A percentile compares a stretch with the other conserved stretches of the same genome.
Conservation (phyloP, 768 basidiomycete genomes). For the Trametes maxima region DNA sequence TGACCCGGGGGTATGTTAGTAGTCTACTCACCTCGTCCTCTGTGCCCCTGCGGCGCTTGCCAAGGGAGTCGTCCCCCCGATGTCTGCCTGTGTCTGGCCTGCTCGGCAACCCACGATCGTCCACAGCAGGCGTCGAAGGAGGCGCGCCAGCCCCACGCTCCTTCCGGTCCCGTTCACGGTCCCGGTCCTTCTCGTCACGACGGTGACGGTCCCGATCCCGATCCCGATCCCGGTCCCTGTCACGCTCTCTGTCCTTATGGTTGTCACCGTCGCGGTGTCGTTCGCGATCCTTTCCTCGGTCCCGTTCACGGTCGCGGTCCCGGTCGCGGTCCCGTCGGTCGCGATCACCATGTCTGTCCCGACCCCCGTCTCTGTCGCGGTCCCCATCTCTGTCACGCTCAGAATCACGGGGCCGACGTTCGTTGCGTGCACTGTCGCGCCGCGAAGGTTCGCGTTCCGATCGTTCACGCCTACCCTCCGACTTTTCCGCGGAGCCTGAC, state of each 20-base stretch:
- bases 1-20: neutral
- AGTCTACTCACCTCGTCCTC: slow-evolving; percentile 71
- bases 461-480: slow-evolving; percentile 57
- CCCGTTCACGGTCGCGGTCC: slow-evolving; percentile 31
- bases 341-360: slow-evolving; percentile 32
- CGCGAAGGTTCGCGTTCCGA: slow-evolving; percentile 41
- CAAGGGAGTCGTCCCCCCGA: slow-evolving; percentile 66
- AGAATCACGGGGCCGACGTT: slow-evolving; percentile 23
- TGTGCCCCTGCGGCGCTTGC: slow-evolving; percentile 66
- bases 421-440: slow-evolving; percentile 30
- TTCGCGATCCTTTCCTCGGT: slow-evolving; percentile 34
- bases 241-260: slow-evolving; percentile 25
- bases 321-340: slow-evolving; percentile 30
- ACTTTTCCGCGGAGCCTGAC: slow-evolving; percentile 37
- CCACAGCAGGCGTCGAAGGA: slow-evolving; percentile 37
- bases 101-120: slow-evolving; percentile 58
- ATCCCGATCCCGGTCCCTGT: slow-evolving; percentile 31
- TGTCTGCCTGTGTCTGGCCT: slow-evolving; percentile 64
- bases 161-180: slow-evolving; percentile 57
- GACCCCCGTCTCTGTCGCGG: slow-evolving; percentile 30
- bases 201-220: slow-evolving; percentile 37
- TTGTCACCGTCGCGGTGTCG: slow-evolving; percentile 32
- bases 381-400: slow-evolving; percentile 32
- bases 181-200: slow-evolving; percentile 54
- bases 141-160: slow-evolving; percentile 50